These are phyloP conservation scores for Colletotrichum caudatum DNA, from an alignment of 2,329 filamentous ascomycete species.

Conservation along the genomic window DNA sequence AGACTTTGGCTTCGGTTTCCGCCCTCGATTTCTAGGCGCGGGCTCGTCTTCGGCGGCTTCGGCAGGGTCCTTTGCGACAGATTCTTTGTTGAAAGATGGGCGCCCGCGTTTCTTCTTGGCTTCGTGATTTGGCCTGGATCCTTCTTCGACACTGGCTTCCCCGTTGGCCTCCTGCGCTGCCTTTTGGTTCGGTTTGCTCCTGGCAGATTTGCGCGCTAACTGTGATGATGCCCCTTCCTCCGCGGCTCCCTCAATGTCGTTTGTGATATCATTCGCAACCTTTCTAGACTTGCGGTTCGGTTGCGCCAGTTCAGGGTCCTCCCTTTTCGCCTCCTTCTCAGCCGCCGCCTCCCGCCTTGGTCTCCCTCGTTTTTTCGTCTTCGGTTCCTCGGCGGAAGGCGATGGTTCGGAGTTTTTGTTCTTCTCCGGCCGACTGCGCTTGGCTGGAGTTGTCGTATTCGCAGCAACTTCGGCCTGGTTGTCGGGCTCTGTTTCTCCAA, in stretches of 20 bases:
- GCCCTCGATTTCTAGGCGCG: conserved; percentile 21
- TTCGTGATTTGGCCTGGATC: background rate
- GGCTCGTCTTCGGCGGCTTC: conserved; percentile 33
- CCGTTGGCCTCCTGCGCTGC: conserved; percentile 13
- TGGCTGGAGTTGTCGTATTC: conserved; percentile 44
- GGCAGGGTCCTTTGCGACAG: conserved; percentile 24
- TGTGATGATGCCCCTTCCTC: background rate
- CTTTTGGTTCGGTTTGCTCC: conserved; percentile 3
- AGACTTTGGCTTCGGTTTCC: conserved; percentile 19
- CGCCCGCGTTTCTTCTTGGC: conserved; percentile 43
- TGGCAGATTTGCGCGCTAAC: background rate
- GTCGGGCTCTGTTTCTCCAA: conserved; percentile 35
- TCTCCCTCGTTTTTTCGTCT: conserved; percentile 30
- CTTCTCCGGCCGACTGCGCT: conserved; percentile 47
- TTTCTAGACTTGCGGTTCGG: background rate
- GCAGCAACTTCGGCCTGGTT: conserved; percentile 34
- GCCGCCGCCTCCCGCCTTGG: conserved; percentile 17
- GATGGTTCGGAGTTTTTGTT: conserved; percentile 4
- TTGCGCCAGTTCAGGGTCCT: conserved; percentile 17
- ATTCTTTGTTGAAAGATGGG: conserved; percentile 45
- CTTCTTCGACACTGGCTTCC: conserved; percentile 9
- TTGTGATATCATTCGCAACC: background rate
- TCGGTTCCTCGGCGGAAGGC: conserved; percentile 7
- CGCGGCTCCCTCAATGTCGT: background rate
- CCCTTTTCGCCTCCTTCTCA: conserved; percentile 13